Percentiles rank a stretch among this genome's conserved stretches.
Evolutionary conservation across 192 early-diverging fungal genomes (phyloP).

Genomic region (Coemansia sp.): DNA sequence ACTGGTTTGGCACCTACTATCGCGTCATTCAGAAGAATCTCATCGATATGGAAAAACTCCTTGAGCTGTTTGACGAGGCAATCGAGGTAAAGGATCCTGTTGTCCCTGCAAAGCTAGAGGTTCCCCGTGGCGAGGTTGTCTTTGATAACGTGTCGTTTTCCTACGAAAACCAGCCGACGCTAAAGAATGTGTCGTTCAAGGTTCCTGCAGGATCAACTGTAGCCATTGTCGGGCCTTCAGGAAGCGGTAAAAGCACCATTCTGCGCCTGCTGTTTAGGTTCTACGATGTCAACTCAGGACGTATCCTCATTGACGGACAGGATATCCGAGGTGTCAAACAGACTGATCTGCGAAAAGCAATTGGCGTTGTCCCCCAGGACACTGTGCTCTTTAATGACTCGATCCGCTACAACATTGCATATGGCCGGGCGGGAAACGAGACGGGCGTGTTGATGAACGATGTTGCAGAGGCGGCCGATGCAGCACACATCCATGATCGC

Average conservation of each 20-base stretch:
- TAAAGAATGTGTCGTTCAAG: conserved; percentile 50
- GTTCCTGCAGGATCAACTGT: conserved; percentile 49
- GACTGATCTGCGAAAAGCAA: conserved; percentile 64
- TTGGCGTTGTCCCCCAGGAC: conserved; percentile 95
- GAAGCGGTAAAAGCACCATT: conserved; percentile 76
- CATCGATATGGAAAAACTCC: conserved; percentile 97
- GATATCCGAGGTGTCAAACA: conserved; percentile 68
- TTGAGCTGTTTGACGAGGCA: conserved; percentile 66
- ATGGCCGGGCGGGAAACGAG: conserved; percentile 58
- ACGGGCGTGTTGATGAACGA: conserved; percentile 66
- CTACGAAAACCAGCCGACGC: conserved; percentile 59
- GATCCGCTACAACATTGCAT: conserved; percentile 92
- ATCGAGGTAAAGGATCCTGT: conserved; percentile 45
- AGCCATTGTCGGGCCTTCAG: conserved; percentile 55
- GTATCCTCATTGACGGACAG: conserved; percentile 80
- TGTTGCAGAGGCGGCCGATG: conserved; percentile 68
- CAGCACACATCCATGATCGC: conserved; percentile 74
- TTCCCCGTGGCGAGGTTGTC: conserved; percentile 56
- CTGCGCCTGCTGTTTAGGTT: conserved; percentile 84
- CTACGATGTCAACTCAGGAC: conserved; percentile 82
- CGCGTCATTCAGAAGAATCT: conserved; percentile 91
- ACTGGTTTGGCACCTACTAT: conserved; percentile 94
- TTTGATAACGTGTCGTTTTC: conserved; percentile 69
- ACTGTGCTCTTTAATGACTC: conserved; percentile 97
- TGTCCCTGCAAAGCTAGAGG: conserved; percentile 22